Conservation (phyloP, 805 yeast species). For the Nakazawaea wyomingensis region DNA sequence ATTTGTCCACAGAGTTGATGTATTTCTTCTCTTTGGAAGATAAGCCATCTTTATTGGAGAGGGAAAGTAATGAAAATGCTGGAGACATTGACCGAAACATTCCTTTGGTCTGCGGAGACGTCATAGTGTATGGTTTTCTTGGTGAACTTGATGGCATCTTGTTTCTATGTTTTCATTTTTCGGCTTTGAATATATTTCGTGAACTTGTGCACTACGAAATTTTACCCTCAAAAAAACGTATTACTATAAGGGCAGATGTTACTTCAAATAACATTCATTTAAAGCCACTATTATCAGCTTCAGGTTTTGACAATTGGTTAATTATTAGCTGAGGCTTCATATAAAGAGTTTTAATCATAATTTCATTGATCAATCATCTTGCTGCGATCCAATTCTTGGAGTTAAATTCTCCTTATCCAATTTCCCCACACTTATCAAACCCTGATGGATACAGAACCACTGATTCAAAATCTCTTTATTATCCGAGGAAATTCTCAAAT, state of each 20-base stretch:
- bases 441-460: too few species aligned
- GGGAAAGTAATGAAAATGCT: conserved; percentile 19
- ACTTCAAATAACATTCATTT: too few species aligned
- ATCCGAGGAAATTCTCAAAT: too few species aligned
- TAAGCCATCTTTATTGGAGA: conserved; percentile 21
- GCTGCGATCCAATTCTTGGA: conserved; percentile 1
- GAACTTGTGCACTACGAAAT: not conserved
- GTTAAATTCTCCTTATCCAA: conserved; percentile 5
- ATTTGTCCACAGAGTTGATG: conserved; percentile 62
- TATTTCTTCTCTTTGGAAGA: conserved; percentile 67
- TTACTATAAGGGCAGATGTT: too few species aligned
- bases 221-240: too few species aligned
- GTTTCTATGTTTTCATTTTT: not conserved
- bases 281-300: too few species aligned
- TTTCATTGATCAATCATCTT: not conserved
- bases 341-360: not conserved
- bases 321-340: too few species aligned
- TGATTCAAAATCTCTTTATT: too few species aligned
- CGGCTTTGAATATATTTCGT: too few species aligned
- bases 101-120: conserved; percentile 17
- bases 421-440: not conserved
- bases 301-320: too few species aligned
- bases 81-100: conserved; percentile 25
- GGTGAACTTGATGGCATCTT: not conserved
- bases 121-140: conserved; percentile 20